Base-by-base conservation (phyloP, 345 rosid genomes). In the Dipteronia sinensis region DNA sequence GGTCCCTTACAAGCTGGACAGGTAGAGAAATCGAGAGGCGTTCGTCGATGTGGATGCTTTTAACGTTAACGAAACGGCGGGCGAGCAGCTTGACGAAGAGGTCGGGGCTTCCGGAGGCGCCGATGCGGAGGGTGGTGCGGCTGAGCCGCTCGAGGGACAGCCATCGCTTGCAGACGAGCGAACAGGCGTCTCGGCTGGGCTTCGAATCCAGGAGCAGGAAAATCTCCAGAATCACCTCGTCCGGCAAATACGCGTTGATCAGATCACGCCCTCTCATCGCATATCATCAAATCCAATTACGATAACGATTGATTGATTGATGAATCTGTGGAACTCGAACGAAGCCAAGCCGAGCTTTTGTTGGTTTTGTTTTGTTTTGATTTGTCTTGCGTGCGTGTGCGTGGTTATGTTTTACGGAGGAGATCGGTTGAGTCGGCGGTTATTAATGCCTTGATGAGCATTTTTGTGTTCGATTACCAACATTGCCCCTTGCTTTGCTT, bases 161-260 rank as follows among this genome's bases (percentile, higher is more conserved):
- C 98, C 98, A 95, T 49, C 98, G 95, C 76, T 81, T 87, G 88
- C 98, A 95, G 80, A 93, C 98, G 81, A 95, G 93, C 17, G 98
- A 93, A 75, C 94, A 93, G 66, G 98, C 88, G 73, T 94, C 98
- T 46, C 85, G 95, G 83, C 80, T 81, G 19, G 82, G 51, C 80
- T 93, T 95, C 22, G 91, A 84, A 56, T 88, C 92, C 40, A 95
- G 85, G 74, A 86, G 95, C 74, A 80, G 73, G 85, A 95, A 85
- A 79, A 93, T 87, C 90, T 92, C 98, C 22, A 89, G 78, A 74
- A 95, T 83, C 72, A 93, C 73, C 84, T 95, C 98, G 62, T 92
- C 97, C 84, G 98, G 98, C 8, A 95, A 83, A 68, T 74, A 68
- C 6, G 80, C 76, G 87, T 95, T 95, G 73, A 93, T 92, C 92